These are phyloP conservation scores for Plasmodium vivax DNA, from an alignment of 169 alveolate genomes.

Conservation along the genomic window DNA sequence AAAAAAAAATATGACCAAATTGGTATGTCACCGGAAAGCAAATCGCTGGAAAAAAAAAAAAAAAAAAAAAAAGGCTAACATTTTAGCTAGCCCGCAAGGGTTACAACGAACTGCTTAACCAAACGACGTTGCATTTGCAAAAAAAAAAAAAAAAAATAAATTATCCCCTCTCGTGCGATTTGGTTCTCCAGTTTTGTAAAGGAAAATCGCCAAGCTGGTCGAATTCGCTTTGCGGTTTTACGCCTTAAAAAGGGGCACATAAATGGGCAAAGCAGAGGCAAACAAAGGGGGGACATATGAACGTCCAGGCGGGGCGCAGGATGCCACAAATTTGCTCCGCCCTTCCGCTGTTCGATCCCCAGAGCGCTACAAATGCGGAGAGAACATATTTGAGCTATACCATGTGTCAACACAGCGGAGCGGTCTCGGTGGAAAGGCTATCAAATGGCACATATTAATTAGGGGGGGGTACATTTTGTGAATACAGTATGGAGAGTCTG, in stretches of 20 bases:
- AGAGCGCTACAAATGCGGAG: background rate
- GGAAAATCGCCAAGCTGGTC: background rate
- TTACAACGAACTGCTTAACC: background rate
- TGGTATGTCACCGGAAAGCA: background rate
- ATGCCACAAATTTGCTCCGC: background rate
- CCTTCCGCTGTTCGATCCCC: background rate
- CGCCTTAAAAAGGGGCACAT: background rate
- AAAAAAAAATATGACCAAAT: background rate
- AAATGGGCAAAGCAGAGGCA: background rate
- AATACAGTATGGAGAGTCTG: background rate
- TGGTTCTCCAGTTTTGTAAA: background rate
- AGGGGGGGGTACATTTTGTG: background rate
- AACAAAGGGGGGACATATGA: too few relatives aligned
- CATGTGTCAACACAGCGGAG: background rate
- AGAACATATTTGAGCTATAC: background rate
- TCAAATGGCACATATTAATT: background rate
- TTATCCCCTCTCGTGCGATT: background rate
- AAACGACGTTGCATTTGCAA: background rate
- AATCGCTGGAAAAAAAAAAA: background rate
- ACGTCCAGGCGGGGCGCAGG: background rate
- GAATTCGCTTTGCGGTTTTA: background rate
- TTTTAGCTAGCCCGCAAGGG: background rate
- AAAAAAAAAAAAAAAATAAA: background rate
- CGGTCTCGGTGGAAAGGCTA: background rate
- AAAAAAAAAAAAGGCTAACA: background rate